Conservation (phyloP, 805 yeast species). For the Lachancea cidri region DNA sequence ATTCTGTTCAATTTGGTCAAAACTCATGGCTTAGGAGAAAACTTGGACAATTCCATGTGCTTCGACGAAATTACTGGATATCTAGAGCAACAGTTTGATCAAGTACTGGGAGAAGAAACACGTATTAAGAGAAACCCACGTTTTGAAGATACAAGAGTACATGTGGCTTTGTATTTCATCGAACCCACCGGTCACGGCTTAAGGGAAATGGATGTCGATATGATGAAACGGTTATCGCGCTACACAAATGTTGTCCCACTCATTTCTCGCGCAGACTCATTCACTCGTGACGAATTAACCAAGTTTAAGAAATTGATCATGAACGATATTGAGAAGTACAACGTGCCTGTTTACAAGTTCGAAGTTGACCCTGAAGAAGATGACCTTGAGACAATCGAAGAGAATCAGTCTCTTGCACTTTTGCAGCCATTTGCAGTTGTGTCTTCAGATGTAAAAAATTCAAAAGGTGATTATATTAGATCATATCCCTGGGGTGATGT, state of each 20-base stretch:
- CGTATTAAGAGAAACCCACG: conserved; percentile 82
- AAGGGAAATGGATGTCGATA: conserved; percentile 63
- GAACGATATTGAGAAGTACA: conserved; percentile 59
- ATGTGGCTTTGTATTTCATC: conserved; percentile 65
- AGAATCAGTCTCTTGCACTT: conserved; percentile 53
- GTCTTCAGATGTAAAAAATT: conserved; percentile 54
- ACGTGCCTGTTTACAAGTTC: conserved; percentile 72
- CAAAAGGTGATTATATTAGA: conserved; percentile 58
- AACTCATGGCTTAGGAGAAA: conserved; percentile 79
- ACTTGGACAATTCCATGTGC: conserved; percentile 65
- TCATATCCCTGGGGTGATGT: conserved; percentile 72
- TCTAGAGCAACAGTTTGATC: conserved; percentile 72
- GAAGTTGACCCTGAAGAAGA: conserved; percentile 68
- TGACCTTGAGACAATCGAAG: conserved; percentile 63
- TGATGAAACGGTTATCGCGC: conserved; percentile 66
- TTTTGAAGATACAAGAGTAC: conserved; percentile 72
- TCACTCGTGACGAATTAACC: conserved; percentile 54
- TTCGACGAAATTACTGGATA: conserved; percentile 59
- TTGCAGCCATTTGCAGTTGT: conserved; percentile 76
- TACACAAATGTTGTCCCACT: conserved; percentile 72
- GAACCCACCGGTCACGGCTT: conserved; percentile 77
- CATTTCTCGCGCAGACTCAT: conserved; percentile 65
- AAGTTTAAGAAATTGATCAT: conserved; percentile 56
- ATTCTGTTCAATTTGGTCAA: conserved; percentile 60
- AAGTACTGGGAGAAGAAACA: conserved; percentile 80